These are phyloP conservation scores for Dillenia suffruticosa DNA, from an alignment of 164 flowering plant genomes.

Conservation along the genomic window DNA sequence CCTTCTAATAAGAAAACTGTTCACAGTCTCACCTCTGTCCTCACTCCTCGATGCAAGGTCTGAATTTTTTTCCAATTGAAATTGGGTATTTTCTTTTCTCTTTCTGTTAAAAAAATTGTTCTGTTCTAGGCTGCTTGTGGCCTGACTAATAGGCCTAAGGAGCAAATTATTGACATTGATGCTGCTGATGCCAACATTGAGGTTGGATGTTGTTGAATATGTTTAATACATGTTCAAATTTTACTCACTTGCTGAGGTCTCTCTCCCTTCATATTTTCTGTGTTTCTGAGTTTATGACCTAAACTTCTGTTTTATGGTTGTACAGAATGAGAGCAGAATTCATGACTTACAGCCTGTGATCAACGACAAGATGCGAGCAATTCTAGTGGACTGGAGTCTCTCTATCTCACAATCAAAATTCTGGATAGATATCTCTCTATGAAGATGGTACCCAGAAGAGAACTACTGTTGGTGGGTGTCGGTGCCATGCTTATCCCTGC, in stretches of 20 bases:
- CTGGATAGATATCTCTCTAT: slow-evolving; percentile 38
- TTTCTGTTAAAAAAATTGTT: no score
- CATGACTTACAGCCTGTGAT: slow-evolving; percentile 28
- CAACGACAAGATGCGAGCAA: slow-evolving; percentile 35
- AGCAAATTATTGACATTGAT: slow-evolving; percentile 35
- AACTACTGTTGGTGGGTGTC: slow-evolving; percentile 47
- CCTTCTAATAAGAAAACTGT: slow-evolving; percentile 28
- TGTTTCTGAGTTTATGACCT: background rate
- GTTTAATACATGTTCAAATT: slow-evolving; percentile 51
- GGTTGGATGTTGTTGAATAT: slow-evolving; percentile 45
- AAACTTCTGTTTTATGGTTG: background rate
- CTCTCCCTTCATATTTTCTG: background rate
- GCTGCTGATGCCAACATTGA: slow-evolving; percentile 33
- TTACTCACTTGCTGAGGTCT: slow-evolving; percentile 42
- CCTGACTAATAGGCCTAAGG: slow-evolving; percentile 46
- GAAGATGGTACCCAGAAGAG: slow-evolving; percentile 25
- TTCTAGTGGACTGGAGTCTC: slow-evolving; percentile 55
- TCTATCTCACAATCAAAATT: slow-evolving; percentile 41
- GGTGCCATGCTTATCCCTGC: slow-evolving; percentile 41
- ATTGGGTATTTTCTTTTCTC: background rate
- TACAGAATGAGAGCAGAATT: slow-evolving; percentile 28
- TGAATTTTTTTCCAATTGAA: no score
- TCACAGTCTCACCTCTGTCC: slow-evolving; percentile 56
- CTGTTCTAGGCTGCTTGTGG: slow-evolving; percentile 66
- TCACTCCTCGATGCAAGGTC: slow-evolving; percentile 91